phyloP scores from a whole-genome alignment of 176 grass and related monocot genomes.

The Phyllostachys edulis region DNA sequence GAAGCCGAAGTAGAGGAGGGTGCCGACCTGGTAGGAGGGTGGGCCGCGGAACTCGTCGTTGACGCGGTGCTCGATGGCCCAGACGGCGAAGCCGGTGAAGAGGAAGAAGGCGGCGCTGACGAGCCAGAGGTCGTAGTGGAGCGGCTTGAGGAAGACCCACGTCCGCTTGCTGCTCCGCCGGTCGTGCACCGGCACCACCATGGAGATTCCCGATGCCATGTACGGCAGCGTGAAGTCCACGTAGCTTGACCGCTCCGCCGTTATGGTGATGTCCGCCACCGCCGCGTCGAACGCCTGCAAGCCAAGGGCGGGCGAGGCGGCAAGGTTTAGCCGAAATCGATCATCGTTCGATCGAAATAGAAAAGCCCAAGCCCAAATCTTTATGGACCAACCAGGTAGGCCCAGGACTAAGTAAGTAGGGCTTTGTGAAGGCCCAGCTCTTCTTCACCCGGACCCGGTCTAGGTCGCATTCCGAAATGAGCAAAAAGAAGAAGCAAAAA shows the following conservation, averaged over 20 bases:
- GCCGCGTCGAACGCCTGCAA: constrained; percentile 63
- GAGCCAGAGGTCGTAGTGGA: constrained; percentile 59
- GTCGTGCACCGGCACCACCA: constrained; percentile 56
- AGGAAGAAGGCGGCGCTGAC: constrained; percentile 49
- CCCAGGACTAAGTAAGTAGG: not conserved
- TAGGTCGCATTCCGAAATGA: no score
- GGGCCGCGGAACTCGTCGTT: constrained; percentile 58
- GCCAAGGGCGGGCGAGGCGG: not conserved
- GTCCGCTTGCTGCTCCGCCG: constrained; percentile 33
- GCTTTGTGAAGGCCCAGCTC: not conserved
- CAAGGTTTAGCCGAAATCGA: not conserved
- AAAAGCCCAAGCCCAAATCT: not conserved
- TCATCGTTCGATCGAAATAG: not conserved
- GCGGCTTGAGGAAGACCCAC: constrained; percentile 75
- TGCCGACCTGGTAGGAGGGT: constrained; percentile 47
- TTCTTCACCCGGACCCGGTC: no score
- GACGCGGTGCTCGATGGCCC: constrained; percentile 68
- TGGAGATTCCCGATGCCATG: constrained; percentile 43
- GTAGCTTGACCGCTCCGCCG: constrained; percentile 32
- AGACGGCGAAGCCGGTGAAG: constrained; percentile 68
- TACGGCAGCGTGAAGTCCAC: constrained; percentile 83
- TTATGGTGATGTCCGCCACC: constrained; percentile 74
- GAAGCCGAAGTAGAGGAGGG: constrained; percentile 66
- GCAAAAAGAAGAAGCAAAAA: no score
- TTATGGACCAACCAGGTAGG: no score